phyloP scores from a whole-genome alignment of 768 basidiomycete species.

The Gloeostereum incarnatum region DNA sequence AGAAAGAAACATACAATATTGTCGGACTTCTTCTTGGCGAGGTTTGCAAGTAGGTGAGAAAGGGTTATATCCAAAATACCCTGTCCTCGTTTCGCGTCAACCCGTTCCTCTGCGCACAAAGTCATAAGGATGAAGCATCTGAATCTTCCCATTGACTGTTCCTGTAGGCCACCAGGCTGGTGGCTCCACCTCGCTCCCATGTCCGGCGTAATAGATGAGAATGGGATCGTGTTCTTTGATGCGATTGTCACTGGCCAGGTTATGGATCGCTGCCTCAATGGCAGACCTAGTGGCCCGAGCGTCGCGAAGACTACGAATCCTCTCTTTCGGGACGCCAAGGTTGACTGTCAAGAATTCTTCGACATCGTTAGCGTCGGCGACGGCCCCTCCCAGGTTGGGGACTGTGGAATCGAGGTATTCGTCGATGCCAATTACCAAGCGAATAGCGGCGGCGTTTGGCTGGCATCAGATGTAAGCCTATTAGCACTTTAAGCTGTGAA shows the following conservation, averaged over 20 bases:
- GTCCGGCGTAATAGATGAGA: constrained; percentile 20
- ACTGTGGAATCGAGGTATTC: constrained; percentile 9
- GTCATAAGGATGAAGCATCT: constrained; percentile 13
- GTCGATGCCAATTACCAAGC: constrained; percentile 22
- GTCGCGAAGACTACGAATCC: constrained; percentile 15
- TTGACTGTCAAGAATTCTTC: constrained; percentile 9
- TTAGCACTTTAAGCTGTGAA: too few relatives aligned
- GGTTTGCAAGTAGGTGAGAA: constrained; percentile 11
- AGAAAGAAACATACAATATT: constrained; percentile 21
- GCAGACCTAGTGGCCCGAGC: constrained; percentile 13
- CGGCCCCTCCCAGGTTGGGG: constrained; percentile 15
- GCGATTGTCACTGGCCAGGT: constrained; percentile 6
- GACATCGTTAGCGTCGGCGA: constrained; percentile 17
- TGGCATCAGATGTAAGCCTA: too few relatives aligned
- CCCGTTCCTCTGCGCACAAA: not conserved
- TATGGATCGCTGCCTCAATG: constrained; percentile 11
- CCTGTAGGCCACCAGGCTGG: constrained; percentile 8
- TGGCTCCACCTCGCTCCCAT: constrained; percentile 13
- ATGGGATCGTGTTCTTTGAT: constrained; percentile 13
- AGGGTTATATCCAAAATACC: constrained; percentile 20
- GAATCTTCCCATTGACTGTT: constrained; percentile 4
- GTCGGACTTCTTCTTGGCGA: constrained; percentile 13
- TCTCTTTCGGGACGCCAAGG: constrained; percentile 10
- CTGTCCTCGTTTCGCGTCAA: not conserved
- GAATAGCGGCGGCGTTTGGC: constrained; percentile 7